phyloP scores from a whole-genome alignment of 257 asterid genomes.

The Salvia splendens region DNA sequence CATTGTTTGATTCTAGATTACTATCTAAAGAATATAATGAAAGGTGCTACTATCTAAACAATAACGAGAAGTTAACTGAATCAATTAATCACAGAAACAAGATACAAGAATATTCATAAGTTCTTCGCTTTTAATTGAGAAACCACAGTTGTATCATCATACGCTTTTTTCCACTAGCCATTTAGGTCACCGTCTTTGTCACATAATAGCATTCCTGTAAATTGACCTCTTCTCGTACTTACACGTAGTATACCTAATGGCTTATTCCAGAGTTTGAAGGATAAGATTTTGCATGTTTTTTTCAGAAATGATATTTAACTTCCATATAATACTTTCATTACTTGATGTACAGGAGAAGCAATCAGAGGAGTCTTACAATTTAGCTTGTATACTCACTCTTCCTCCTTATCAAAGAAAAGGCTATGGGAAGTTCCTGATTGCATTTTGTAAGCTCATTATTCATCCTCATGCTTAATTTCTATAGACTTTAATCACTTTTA shows the following conservation, averaged over 20 bases:
- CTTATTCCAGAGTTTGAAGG: neutral
- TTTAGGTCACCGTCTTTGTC: neutral
- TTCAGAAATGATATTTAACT: neutral
- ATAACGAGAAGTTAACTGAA: neutral
- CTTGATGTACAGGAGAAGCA: slow-evolving; percentile 80
- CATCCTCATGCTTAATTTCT: slow-evolving; percentile 17
- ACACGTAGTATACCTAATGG: neutral
- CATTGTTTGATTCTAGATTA: neutral
- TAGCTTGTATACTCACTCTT: slow-evolving; percentile 95
- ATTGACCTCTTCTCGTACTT: neutral
- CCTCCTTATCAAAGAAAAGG: slow-evolving; percentile 98
- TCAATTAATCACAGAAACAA: neutral
- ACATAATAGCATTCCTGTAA: neutral
- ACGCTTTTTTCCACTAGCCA: neutral
- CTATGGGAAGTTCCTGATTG: slow-evolving; percentile 94
- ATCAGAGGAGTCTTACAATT: slow-evolving; percentile 94
- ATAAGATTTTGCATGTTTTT: slow-evolving; percentile 9
- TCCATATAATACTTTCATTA: slow-evolving; percentile 18
- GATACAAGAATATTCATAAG: neutral
- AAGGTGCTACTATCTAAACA: too few species aligned
- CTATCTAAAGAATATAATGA: too few species aligned
- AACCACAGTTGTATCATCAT: neutral
- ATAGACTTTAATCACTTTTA: neutral
- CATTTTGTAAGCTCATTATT: slow-evolving; percentile 71
- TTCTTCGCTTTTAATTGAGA: neutral